A percentile compares a stretch with the other conserved stretches of the same genome.
Evolutionary conservation across 2,329 filamentous ascomycete species (phyloP).

Genomic region (Hortaea sp.): DNA sequence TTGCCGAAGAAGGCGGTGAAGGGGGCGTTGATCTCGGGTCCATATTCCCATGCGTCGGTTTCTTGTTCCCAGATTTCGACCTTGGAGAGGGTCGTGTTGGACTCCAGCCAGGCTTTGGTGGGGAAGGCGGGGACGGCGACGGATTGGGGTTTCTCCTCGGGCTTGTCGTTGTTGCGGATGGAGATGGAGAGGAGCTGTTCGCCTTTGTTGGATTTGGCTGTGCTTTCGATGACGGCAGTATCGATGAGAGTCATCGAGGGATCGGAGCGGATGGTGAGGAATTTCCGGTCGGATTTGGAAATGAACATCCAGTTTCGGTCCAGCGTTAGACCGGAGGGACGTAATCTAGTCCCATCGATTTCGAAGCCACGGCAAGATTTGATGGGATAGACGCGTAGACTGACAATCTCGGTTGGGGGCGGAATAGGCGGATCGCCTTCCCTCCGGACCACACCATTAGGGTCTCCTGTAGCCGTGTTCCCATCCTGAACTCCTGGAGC

Average conservation of each 20-base stretch:
- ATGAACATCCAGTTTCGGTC: constrained; percentile 61
- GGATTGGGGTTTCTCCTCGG: constrained; percentile 3
- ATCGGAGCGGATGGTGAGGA: constrained; percentile 53
- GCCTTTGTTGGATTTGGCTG: constrained; percentile 20
- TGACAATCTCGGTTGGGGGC: constrained; percentile 33
- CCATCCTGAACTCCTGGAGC: constrained; percentile 9
- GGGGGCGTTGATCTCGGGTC: constrained; percentile 38
- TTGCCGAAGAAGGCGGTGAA: constrained; percentile 49
- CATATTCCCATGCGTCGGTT: constrained; percentile 49
- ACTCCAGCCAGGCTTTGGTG: constrained; percentile 41
- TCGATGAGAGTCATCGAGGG: constrained; percentile 54
- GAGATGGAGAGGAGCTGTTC: constrained; percentile 38
- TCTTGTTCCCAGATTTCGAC: constrained; percentile 51
- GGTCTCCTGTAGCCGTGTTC: constrained; percentile 13
- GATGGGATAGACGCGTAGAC: constrained; percentile 52
- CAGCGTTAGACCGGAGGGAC: constrained; percentile 48
- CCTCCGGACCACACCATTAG: constrained; percentile 12
- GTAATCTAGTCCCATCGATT: constrained; percentile 41
- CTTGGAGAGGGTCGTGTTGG: constrained; percentile 39
- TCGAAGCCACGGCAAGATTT: constrained; percentile 57
- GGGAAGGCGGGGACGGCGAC: constrained; percentile 49
- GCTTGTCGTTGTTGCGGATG: constrained; percentile 31
- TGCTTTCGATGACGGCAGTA: constrained; percentile 37
- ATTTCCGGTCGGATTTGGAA: constrained; percentile 40
- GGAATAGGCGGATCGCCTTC: constrained; percentile 21